Evolutionary conservation across 345 rosid species (phyloP), one percentile per base, ranked within the genome.

Genomic region (Lumnitzera littorea): DNA sequence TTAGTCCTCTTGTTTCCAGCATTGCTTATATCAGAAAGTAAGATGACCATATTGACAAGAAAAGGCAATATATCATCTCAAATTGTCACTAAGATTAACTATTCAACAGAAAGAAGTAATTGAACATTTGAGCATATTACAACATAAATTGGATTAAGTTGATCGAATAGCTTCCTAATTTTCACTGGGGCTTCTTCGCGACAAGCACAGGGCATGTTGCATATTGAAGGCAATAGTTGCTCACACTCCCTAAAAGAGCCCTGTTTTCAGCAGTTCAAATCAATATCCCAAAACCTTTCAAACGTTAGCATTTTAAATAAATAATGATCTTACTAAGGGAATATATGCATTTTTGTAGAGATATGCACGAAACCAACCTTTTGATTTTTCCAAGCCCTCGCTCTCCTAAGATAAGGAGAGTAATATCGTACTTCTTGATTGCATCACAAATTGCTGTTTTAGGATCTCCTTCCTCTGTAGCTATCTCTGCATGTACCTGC

Each of bases 401-500:
- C 29, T 68, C 51, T 13, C 69, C 76, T 24, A 71, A 51, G 16
- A 76, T 71, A 17, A 82, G 47, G 14, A 79, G 61, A 59, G 68
- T 50, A 13, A 77, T 60, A 11, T 72, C 24, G 61, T 65, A 53
- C 0, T 61, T 66, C 61, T 72, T 27, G 46, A 77, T 69, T 25
- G 76, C 80, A 53, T 59, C 74, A 61, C 65, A 58, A 50, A 82
- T 68, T 41, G 51, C 13, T 48, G 59, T 65, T 36, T 62, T 60
- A n/a, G 79, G 76, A 24, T 82, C 79, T 57, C 79, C 82, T 9
- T 12, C 17, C 41, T 71, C 75, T 27, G 72, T 70, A 47, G 72
- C 23, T 59, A 78, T 72, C 73, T 73, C 80, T 24, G 80, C 85
- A 1, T 62, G 80, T 58, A 84, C 71, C 98, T 91, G 63, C 13